phyloP scores from a whole-genome alignment of 2,329 filamentous ascomycete species.

The Colletotrichum eleusines region DNA sequence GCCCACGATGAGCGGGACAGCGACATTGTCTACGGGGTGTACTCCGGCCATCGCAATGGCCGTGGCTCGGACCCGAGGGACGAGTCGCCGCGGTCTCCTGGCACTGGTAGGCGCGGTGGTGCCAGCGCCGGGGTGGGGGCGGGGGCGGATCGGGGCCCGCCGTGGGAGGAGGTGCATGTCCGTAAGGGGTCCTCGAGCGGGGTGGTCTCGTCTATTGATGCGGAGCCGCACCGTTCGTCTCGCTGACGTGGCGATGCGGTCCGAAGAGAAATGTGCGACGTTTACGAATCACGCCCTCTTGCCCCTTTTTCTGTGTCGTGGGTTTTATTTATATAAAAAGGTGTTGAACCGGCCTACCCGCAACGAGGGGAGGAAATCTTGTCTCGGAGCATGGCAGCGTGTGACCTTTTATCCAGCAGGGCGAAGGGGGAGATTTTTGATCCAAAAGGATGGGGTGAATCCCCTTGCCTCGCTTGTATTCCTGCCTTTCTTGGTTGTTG shows the following conservation, averaged over 20 bases:
- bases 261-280: not conserved
- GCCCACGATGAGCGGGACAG: slow-evolving; percentile 11
- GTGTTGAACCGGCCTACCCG: not conserved
- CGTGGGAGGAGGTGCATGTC: slow-evolving; percentile 30
- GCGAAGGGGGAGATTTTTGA: not conserved
- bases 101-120: not conserved
- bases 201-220: slow-evolving; percentile 10
- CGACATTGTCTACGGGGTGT: slow-evolving; percentile 26
- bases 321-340: too few species aligned
- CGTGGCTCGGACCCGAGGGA: slow-evolving; percentile 2
- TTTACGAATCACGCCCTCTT: not conserved
- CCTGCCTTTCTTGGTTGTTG: too few species aligned
- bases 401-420: too few species aligned
- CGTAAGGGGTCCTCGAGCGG: slow-evolving; percentile 8
- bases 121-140: not conserved
- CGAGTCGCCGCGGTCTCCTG: slow-evolving; percentile 27
- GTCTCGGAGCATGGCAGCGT: not conserved
- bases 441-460: not conserved
- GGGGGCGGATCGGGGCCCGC: slow-evolving; percentile 13
- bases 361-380: not conserved
- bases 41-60: not conserved
- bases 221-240: slow-evolving; percentile 19
- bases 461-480: too few species aligned
- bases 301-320: not conserved
- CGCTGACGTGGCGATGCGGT: slow-evolving; percentile 6